A percentile compares a stretch with the other conserved stretches of the same genome.
phyloP scores from a whole-genome alignment of 1,139 yeast genomes.

The Sugiyamaella xylanicola region DNA sequence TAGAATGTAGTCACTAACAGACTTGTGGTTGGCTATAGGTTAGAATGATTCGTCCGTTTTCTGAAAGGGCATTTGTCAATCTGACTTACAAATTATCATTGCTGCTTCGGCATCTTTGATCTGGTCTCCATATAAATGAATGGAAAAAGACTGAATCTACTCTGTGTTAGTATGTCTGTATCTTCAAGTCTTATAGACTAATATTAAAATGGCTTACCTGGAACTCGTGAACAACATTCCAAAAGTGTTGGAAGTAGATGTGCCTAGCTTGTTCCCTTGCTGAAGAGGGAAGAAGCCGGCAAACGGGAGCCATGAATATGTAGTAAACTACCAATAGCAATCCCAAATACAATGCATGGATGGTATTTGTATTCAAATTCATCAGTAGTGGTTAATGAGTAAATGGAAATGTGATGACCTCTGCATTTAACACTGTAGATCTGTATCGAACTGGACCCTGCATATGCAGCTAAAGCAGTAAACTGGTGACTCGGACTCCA shows the following conservation, averaged over 20 bases:
- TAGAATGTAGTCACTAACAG: constrained; percentile 57
- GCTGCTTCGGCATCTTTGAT: constrained; percentile 28
- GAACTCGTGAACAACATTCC: constrained; percentile 7
- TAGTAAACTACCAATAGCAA: constrained; percentile 9
- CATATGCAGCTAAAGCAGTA: no score
- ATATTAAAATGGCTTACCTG: constrained; percentile 16
- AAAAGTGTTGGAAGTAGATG: constrained; percentile 8
- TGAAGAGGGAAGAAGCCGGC: constrained; percentile 7
- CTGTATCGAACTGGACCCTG: no score
- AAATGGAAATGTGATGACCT: background rate
- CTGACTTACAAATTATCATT: constrained; percentile 25
- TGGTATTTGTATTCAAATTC: constrained; percentile 4
- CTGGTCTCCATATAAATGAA: constrained; percentile 26
- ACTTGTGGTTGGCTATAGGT: constrained; percentile 52
- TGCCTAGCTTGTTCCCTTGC: background rate
- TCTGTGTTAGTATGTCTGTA: no score
- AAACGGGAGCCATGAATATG: constrained; percentile 2
- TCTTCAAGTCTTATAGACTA: no score
- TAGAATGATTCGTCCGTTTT: background rate
- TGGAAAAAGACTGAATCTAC: constrained; percentile 1
- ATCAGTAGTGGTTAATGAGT: background rate
- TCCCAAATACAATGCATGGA: background rate
- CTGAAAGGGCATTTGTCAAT: background rate
- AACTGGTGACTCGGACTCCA: no score
- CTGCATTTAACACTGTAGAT: background rate